Evolutionary conservation across 1,139 yeast species (phyloP), one percentile per base, ranked within the genome.

Genomic region (Debaryomyces subglobosus): DNA sequence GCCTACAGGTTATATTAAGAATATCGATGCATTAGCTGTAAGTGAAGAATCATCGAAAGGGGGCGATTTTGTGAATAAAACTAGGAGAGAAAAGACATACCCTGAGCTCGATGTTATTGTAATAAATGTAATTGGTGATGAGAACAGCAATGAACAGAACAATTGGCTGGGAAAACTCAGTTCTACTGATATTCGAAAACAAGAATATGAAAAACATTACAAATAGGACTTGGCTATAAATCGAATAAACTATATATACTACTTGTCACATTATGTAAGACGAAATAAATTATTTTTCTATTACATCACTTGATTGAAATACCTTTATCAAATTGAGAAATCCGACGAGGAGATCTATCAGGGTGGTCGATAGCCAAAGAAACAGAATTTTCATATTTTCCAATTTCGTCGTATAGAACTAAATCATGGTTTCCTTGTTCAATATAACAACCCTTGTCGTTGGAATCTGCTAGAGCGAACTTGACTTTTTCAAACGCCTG

Each of bases 351-450:
- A 33, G 78, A 66, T 59, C 95, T 80, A 65, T 90, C 97, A 7
- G 94, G 89, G 62, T 89, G 96, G 61, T 94, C 97, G 63, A 94
- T 74, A 20, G 92, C 96, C 49, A 94, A 71, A 29, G 74, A 75
- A 51, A 71, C 63, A 15, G 64, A 62, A 16, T 62, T 63, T 32
- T 78, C 81, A 34, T 74, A 70, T 25, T 74, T 74, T 12, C 77
- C 72, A 51, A 86, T 65, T 46, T 79, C 79, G 46, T 84, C 83
- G 63, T 73, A 87, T 27, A 91, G 69, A 12, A 77, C 71, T 40
- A 80, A 58, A 20, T 74, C 79, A 23, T 80, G 79, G 49, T 82
- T 82, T 9, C 78, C 83, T 18, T 79, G 62, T 45, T 82, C 82
- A 45, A 86, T 74, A 44, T 78, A 71, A 10, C 71, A 58, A 53